Base-by-base conservation (phyloP, 495 filamentous ascomycete genomes). In the Corynascus novoguineensis region DNA sequence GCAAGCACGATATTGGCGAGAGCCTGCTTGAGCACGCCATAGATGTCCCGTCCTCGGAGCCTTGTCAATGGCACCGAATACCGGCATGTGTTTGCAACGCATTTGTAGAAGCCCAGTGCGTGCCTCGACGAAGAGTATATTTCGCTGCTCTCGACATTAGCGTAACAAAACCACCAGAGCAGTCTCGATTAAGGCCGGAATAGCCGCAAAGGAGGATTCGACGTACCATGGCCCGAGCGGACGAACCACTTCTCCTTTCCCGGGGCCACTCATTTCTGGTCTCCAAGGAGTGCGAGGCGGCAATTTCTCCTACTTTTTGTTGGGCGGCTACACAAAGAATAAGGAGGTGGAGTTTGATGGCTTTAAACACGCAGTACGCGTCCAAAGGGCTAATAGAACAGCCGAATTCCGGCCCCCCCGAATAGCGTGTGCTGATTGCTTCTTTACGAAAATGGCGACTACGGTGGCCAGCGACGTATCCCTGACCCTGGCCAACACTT, bases 81-180 rank as follows among this genome's bases (percentile, higher is more conserved):
- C 11, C 68, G 66, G 48, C 65, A 68, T 3, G 66, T 69, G 15
- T 71, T 63, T 50, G 70, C 64, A 0, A 71, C 67, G 53, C 64
- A 66, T 25, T 58, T 53, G 56, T 73, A 71, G 15, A 73, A 60
- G 27, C 62, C 65, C 17, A 73, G 37, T 4, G 60, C 59, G 25
- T 65, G 62, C 53, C 71, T 58, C 32, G 71, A 60, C 3, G 65
- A 55, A 11, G 67, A 70, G 55, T 50, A 68, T 15, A 55, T 46
- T 35, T 70, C 67, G 38, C 67, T 69, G 47, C 9, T 21, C 6
- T 5, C 17, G 2, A 10, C 0, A 32, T 58, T 31, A 53, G 35
- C 28, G 29, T n/a, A 10, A n/a, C 25, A 17, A 17, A 10, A 3
- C 7, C 10, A 11, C 1, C 6, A 5, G 5, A 24, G 31, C 10